Conservation (phyloP, 225 moss, liverwort and hornwort genomes). For the Lunularia cruciata region DNA sequence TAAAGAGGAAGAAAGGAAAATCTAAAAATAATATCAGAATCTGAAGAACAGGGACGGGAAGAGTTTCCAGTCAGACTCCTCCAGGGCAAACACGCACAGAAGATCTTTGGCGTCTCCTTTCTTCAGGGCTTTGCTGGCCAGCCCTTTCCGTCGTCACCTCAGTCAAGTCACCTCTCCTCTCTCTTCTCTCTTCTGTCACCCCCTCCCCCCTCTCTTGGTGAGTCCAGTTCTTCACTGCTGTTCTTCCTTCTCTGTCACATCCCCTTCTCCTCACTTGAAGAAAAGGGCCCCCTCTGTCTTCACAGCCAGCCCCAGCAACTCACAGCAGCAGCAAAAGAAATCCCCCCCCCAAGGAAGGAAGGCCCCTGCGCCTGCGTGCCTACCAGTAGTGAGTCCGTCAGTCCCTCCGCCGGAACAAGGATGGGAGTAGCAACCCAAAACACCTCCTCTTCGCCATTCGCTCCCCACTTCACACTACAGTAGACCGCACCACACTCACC, state of each 20-base stretch:
- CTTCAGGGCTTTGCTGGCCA: slow-evolving; percentile 26
- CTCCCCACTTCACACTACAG: no score
- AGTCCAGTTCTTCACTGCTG: background rate
- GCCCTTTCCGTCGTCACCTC: background rate
- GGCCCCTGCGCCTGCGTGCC: no score
- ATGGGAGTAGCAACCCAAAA: no score
- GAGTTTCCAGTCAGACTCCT: slow-evolving; percentile 11
- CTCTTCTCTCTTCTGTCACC: background rate
- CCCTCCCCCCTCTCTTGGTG: background rate
- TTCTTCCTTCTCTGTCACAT: background rate
- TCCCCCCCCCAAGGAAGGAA: no score
- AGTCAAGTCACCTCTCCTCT: background rate
- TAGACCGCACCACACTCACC: no score
- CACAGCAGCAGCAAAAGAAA: no score
- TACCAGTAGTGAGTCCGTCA: no score
- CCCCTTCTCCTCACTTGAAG: slow-evolving; percentile 2
- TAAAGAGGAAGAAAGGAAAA: background rate
- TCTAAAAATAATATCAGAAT: slow-evolving; percentile 12
- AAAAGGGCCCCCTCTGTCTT: background rate
- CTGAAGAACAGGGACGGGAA: slow-evolving; percentile 7
- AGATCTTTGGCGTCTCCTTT: slow-evolving; percentile 22
- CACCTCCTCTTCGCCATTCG: no score
- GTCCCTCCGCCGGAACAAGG: no score
- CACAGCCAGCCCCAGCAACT: no score
- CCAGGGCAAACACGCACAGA: background rate